Percentiles rank a stretch among this genome's conserved stretches.
Evolutionary conservation across 2,329 filamentous ascomycete species (phyloP).

Genomic region (Rasamsonia emersonii): DNA sequence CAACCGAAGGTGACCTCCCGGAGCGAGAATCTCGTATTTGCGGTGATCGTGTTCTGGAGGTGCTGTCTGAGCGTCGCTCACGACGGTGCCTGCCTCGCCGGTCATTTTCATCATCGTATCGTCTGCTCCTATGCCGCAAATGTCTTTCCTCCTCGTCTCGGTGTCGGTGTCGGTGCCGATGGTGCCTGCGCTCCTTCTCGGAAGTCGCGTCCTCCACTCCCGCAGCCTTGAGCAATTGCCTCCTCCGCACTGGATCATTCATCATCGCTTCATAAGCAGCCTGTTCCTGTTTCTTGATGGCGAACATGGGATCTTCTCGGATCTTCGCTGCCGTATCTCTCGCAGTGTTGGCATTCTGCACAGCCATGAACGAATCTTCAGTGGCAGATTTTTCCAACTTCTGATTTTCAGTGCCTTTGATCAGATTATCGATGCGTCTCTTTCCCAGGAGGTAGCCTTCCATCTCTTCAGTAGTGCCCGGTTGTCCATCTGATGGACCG

Average conservation of each 20-base stretch:
- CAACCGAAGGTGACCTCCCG: conserved; percentile 24
- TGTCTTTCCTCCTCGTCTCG: conserved; percentile 14
- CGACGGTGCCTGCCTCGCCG: conserved; percentile 30
- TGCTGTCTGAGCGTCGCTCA: conserved; percentile 29
- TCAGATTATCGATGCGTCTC: conserved; percentile 77
- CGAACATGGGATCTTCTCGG: conserved; percentile 79
- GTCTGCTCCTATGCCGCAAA: conserved; percentile 11
- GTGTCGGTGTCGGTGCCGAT: conserved; percentile 21
- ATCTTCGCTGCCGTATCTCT: conserved; percentile 81
- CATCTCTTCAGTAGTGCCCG: conserved; percentile 75
- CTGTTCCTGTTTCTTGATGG: conserved; percentile 89
- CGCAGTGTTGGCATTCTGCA: conserved; percentile 58
- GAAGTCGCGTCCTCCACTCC: conserved; percentile 23
- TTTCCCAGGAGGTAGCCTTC: conserved; percentile 92
- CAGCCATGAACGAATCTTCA: conserved; percentile 54
- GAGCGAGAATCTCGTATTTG: conserved; percentile 20
- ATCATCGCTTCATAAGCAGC: conserved; percentile 58
- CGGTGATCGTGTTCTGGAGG: conserved; percentile 24
- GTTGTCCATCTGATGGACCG: conserved; percentile 63
- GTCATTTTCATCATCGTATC: conserved; percentile 12
- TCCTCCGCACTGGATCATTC: conserved; percentile 34
- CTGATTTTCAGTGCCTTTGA: conserved; percentile 72
- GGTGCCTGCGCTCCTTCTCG: conserved; percentile 41
- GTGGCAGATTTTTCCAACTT: conserved; percentile 68
- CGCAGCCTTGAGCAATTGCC: conserved; percentile 53